Base-by-base conservation (phyloP, 768 basidiomycete species). In the Gloeopeniophorella convolvens region DNA sequence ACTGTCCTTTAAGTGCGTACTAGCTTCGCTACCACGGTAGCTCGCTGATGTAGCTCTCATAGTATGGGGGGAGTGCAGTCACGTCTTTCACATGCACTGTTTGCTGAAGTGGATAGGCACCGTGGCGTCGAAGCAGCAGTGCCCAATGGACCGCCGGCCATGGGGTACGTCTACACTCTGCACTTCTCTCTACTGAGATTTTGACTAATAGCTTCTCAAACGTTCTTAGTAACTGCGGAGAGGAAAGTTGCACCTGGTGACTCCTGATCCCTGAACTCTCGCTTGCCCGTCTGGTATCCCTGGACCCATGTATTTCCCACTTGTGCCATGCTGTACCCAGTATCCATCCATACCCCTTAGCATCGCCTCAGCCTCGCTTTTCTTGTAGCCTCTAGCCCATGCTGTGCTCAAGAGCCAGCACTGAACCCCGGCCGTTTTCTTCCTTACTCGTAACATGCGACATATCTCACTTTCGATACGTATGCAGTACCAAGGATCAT, bases 31-130 rank as follows among this genome's bases (percentile, higher is more conserved):
- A 41, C 18, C 12, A 16, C 57, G 45, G 32, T 31, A 16, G 18
- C 26, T 7, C 41, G 9, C 47, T 27, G 30, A 10, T 44, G 18
- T 46, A 30, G 5, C 49, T 23, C 21, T 27, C 30, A n/a, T 57
- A 98, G 95, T 98, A 46, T 98, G 93, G 90, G 96, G 96, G 28
- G 85, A 96, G 68, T 99, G 95, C 63, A 90, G 83, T 5, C 96
- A 98, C 65, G 83, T 96, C 50, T 99, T 98, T 63, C 96, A 99
- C 65, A 93, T 97, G 90, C 95, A 99, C 65, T 98, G 95, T 68
- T 70, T 99, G 11, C 75, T 95, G 56, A 96, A 97, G 66, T 99
- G 96, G 96, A 80, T 97, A 52, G 83, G 83, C 3, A 94, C 93
- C 0, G 70, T 80, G 4, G 81, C 88, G 12, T 93, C 89, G 30